Evolutionary conservation across 2,329 filamentous ascomycete species (phyloP).

Genomic region (Monosporascus sp.): DNA sequence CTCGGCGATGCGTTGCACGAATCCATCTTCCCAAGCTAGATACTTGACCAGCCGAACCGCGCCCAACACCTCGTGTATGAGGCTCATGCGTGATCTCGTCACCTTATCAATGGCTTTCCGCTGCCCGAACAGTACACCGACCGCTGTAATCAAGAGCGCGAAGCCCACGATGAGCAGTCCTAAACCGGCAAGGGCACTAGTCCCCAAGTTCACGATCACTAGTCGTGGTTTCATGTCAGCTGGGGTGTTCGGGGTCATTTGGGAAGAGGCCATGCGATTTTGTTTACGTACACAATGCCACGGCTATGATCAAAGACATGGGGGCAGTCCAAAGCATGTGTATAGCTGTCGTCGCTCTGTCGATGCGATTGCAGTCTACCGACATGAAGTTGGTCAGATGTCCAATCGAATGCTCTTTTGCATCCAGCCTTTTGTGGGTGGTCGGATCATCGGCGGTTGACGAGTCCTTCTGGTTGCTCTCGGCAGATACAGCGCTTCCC

Average conservation of each 20-base stretch:
- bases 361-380: conserved; percentile 83
- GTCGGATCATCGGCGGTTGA: too few relatives aligned
- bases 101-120: conserved; percentile 79
- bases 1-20: conserved; percentile 65
- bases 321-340: conserved; percentile 88
- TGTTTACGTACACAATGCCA: conserved; percentile 49
- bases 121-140: conserved; percentile 66
- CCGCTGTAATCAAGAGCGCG: conserved; percentile 66
- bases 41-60: conserved; percentile 88
- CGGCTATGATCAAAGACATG: conserved; percentile 66
- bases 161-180: conserved; percentile 70
- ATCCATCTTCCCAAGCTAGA: conserved; percentile 86
- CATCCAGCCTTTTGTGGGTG: too few relatives aligned
- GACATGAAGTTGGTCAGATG: conserved; percentile 86
- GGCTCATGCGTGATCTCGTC: conserved; percentile 79
- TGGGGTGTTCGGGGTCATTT: neutral
- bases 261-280: neutral
- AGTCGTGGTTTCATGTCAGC: neutral
- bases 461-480: too few relatives aligned
- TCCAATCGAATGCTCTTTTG: conserved; percentile 67
- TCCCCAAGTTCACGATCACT: conserved; percentile 73
- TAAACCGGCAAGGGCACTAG: conserved; percentile 81
- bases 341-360: conserved; percentile 77
- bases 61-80: conserved; percentile 84
- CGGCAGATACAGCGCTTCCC: too few relatives aligned